Base-by-base conservation (phyloP, 495 filamentous ascomycete species). In the Niebla homalea region DNA sequence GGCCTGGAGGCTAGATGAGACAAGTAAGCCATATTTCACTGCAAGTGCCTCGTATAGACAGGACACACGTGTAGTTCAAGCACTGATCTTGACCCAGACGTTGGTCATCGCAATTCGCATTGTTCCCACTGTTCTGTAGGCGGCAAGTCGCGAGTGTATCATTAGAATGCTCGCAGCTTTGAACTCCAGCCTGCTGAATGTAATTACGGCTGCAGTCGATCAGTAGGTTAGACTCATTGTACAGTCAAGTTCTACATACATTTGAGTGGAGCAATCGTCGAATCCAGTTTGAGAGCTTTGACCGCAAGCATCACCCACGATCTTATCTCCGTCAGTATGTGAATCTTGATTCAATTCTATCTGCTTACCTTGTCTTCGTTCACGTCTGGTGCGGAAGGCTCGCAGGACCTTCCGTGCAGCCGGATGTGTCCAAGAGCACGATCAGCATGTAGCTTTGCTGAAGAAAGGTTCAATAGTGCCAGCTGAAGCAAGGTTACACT, bases 1-100 rank as follows among this genome's bases (percentile, higher is more conserved):
- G 6, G 53, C 52, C 48, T 56, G 53, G 16, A 53, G 21, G 15
- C 53, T 56, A 41, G 14, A 35, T 11, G n/a, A 32, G 16, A 10
- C 20, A 21, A 36, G 29, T 23, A 45, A 48, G 26, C 26, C 26
- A 32, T 11, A 6, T 32, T 11, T 32, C 4, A n/a, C 18, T 23
- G 14, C 5, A 48, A 7, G 4, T 40, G n/a, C 11, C 19, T 18
- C 11, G 16, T 3, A 8, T 10, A 39, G 14, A 43, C 36, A 32
- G 4, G 25, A 25, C 46, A n/a, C 39, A 59, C 56, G 53, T 59
- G 21, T 55, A 50, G 36, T 56, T 55, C 5, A 37, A 26, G 44
- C 56, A 59, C 25, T 56, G 23, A 19, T 47, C 38, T 23, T 50
- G 56, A 21, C 50, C 53, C 8, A 43, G n/a, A n/a, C 39, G 43